A percentile compares a stretch with the other conserved stretches of the same genome.
Conservation (phyloP, 2,329 filamentous ascomycete genomes). For the Ascochyta clinopodiicola region DNA sequence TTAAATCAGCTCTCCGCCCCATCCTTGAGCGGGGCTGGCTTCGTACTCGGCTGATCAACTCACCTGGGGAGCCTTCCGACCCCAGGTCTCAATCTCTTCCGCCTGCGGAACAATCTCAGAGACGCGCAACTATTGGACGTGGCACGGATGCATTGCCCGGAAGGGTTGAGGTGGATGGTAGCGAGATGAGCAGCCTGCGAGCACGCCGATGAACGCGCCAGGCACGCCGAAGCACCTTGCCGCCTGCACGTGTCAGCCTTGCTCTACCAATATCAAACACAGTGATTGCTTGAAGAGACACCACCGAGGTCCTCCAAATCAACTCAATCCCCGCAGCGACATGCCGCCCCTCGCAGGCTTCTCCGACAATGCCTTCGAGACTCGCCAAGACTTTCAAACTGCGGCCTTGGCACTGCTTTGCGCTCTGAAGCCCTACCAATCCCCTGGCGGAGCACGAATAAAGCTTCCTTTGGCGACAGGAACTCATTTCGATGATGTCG, state of each 20-base stretch:
- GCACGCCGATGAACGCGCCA: not conserved
- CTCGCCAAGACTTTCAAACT: constrained; percentile 31
- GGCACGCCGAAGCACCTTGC: not conserved
- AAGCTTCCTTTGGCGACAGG: constrained; percentile 40
- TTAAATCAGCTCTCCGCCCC: constrained; percentile 35
- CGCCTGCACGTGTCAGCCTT: not conserved
- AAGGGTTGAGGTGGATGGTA: not conserved
- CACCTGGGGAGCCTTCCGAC: constrained; percentile 8
- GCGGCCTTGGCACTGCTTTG: constrained; percentile 34
- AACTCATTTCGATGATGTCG: constrained; percentile 46
- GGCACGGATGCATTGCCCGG: constrained; percentile 15
- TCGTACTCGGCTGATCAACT: constrained; percentile 26
- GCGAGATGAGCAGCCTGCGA: not conserved
- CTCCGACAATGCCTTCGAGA: constrained; percentile 38
- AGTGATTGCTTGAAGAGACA: not conserved
- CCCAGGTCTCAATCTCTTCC: constrained; percentile 10
- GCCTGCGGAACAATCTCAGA: not conserved
- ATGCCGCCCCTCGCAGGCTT: constrained; percentile 41
- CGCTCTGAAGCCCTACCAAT: constrained; percentile 39
- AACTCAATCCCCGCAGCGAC: not conserved
- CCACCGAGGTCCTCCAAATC: not conserved
- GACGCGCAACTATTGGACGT: constrained; percentile 11
- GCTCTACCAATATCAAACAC: not conserved
- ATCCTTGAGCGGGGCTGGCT: constrained; percentile 31
- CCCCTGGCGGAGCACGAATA: constrained; percentile 40